phyloP scores from a whole-genome alignment of 2,329 filamentous ascomycete species.

The Clonostachys solani region DNA sequence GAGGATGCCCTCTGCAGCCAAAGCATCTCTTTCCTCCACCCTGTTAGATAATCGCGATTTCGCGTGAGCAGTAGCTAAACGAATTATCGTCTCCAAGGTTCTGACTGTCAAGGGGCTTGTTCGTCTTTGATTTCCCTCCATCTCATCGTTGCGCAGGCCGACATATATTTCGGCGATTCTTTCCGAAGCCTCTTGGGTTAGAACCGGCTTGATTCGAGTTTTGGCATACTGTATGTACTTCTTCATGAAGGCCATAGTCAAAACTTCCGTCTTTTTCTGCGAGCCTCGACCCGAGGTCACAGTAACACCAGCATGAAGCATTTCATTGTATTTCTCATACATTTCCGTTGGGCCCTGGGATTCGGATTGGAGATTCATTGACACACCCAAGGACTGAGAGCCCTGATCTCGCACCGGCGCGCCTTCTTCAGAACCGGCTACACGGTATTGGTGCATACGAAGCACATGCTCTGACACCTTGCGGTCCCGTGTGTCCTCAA shows the following conservation, averaged over 20 bases:
- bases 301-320: constrained; percentile 90
- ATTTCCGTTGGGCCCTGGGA: constrained; percentile 78
- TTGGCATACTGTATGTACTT: constrained; percentile 99
- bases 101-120: constrained; percentile 95
- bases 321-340: constrained; percentile 92
- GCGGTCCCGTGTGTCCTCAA: constrained; percentile 87
- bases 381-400: constrained; percentile 81
- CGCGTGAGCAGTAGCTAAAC: constrained; percentile 91
- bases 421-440: constrained; percentile 89
- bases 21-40: constrained; percentile 85
- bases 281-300: constrained; percentile 69
- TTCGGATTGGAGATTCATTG: constrained; percentile 71
- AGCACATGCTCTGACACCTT: constrained; percentile 94
- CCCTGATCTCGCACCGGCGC: constrained; percentile 87
- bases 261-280: constrained; percentile 75
- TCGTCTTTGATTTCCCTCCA: constrained; percentile 88
- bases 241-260: constrained; percentile 98
- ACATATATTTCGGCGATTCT: constrained; percentile 91
- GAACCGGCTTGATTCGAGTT: constrained; percentile 78
- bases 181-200: constrained; percentile 88
- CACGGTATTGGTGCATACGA: constrained; percentile 93
- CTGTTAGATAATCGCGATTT: constrained; percentile 85
- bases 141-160: constrained; percentile 88
- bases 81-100: constrained; percentile 97
- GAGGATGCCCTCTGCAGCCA: constrained; percentile 83